These are phyloP conservation scores for Cercospora sojina DNA, from an alignment of 2,329 filamentous ascomycete genomes.

Conservation along the genomic window DNA sequence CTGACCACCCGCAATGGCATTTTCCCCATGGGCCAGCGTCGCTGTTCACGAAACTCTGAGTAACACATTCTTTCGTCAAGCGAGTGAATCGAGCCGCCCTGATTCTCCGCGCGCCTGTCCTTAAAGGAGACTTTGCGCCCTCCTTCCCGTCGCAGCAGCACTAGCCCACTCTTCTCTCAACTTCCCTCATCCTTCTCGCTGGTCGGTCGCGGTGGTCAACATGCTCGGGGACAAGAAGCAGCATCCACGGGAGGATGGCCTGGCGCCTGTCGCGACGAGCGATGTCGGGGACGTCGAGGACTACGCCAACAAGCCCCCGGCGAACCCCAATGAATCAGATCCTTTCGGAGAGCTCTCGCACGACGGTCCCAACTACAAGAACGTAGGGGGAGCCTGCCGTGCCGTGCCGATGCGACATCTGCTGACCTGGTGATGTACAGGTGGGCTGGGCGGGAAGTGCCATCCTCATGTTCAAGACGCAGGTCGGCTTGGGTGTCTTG, in stretches of 20 bases:
- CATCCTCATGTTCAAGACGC: conserved; percentile 48
- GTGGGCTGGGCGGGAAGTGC: conserved; percentile 45
- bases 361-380: conserved; percentile 25
- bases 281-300: conserved; percentile 22
- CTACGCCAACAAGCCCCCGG: background rate
- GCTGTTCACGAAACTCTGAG: conserved; percentile 1
- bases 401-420: background rate
- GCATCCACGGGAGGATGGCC: conserved; percentile 12
- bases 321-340: conserved; percentile 17
- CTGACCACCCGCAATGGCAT: conserved; percentile 7
- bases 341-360: conserved; percentile 24
- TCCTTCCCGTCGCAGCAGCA: conserved; percentile 4
- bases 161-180: conserved; percentile 8
- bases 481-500: conserved; percentile 50
- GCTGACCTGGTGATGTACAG: conserved; percentile 1
- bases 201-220: background rate
- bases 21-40: conserved; percentile 14
- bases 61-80: conserved; percentile 12
- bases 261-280: conserved; percentile 19
- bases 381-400: conserved; percentile 24
- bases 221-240: conserved; percentile 19
- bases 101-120: conserved; percentile 1
- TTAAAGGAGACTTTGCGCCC: conserved; percentile 9
- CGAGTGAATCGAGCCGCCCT: background rate
- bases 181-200: background rate